phyloP scores from a whole-genome alignment of 805 yeast genomes.

The Candida insectorum region DNA sequence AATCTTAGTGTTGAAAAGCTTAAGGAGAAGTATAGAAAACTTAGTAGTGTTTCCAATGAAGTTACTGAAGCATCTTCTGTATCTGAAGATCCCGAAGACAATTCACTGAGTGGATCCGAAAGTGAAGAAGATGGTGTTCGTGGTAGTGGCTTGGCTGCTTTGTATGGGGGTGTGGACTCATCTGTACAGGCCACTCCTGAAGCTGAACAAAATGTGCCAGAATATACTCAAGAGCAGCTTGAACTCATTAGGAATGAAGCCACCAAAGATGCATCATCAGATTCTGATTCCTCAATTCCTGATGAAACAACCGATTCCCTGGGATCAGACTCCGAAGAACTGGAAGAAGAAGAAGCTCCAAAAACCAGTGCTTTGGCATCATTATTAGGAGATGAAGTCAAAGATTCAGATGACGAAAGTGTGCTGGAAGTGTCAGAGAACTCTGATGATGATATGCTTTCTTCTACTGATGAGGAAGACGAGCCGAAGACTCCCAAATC shows the following conservation, averaged over 20 bases:
- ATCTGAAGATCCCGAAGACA: slow-evolving; percentile 18
- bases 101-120: slow-evolving; percentile 8
- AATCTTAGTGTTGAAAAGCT: slow-evolving; percentile 55
- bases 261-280: slow-evolving; percentile 6
- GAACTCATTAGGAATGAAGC: slow-evolving; percentile 22
- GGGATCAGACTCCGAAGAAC: slow-evolving; percentile 8
- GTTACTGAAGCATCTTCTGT: slow-evolving; percentile 16
- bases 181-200: slow-evolving; percentile 14
- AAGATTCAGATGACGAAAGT: slow-evolving; percentile 18
- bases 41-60: slow-evolving; percentile 18
- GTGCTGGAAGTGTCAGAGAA: slow-evolving; percentile 10
- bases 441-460: slow-evolving; percentile 17
- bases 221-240: slow-evolving; percentile 33
- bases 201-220: slow-evolving; percentile 8
- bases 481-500: slow-evolving; percentile 32
- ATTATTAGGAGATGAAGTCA: slow-evolving; percentile 9
- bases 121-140: slow-evolving; percentile 11
- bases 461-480: slow-evolving; percentile 23
- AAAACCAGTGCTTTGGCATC: background rate
- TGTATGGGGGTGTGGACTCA: slow-evolving; percentile 22
- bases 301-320: slow-evolving; percentile 16
- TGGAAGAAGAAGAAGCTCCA: slow-evolving; percentile 4
- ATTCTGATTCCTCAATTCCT: slow-evolving; percentile 13
- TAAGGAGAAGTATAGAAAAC: slow-evolving; percentile 50
- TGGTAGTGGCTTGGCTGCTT: slow-evolving; percentile 24